Conservation (phyloP, 768 basidiomycete species). For the Calocera viscosa region DNA sequence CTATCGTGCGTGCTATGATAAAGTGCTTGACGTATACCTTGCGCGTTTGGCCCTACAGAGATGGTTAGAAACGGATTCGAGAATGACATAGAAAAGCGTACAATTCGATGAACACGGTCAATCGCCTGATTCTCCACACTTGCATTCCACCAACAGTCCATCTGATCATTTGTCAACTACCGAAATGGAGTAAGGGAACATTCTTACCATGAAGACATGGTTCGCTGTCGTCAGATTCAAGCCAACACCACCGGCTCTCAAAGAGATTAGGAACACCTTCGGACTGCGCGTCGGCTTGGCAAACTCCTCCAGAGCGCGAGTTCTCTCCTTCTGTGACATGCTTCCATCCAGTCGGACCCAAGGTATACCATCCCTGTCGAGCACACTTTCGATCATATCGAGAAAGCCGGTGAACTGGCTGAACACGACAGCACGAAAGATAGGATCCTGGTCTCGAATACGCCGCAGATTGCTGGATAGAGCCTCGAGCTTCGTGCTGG, state of each 20-base stretch:
- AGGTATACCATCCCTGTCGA: conserved; percentile 55
- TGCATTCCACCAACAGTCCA: conserved; percentile 91
- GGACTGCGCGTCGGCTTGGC: conserved; percentile 53
- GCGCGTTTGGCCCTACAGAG: conserved; percentile 55
- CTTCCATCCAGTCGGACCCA: conserved; percentile 83
- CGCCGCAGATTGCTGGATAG: conserved; percentile 58
- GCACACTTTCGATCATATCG: conserved; percentile 59
- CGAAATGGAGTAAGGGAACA: background rate
- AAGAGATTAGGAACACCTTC: conserved; percentile 61
- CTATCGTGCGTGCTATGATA: conserved; percentile 63
- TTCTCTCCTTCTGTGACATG: conserved; percentile 76
- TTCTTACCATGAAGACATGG: conserved; percentile 68
- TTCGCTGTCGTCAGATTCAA: conserved; percentile 74
- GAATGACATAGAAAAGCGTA: background rate
- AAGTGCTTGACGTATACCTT: conserved; percentile 76
- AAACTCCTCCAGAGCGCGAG: conserved; percentile 64
- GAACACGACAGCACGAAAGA: conserved; percentile 75
- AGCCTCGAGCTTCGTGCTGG: conserved; percentile 85
- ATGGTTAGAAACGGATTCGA: background rate
- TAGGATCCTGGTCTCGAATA: conserved; percentile 53
- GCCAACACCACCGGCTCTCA: conserved; percentile 89
- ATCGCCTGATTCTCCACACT: conserved; percentile 79
- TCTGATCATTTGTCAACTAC: conserved; percentile 32
- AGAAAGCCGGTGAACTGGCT: conserved; percentile 84
- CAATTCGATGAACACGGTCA: conserved; percentile 40